phyloP scores from a whole-genome alignment of 495 filamentous ascomycete genomes.

The Pyrenopolyporus hunteri region DNA sequence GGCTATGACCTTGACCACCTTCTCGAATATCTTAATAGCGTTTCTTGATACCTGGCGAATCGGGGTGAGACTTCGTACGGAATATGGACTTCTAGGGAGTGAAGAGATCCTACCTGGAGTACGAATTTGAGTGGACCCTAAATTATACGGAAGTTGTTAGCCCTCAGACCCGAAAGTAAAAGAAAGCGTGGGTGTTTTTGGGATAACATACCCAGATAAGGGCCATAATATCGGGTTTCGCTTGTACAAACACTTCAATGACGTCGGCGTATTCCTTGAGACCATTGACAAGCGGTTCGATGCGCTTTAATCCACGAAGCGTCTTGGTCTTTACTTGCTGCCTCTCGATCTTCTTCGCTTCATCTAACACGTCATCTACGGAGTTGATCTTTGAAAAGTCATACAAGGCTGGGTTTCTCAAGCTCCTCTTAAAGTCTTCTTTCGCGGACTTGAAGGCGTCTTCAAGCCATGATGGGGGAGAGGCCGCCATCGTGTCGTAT shows the following conservation, averaged over 20 bases:
- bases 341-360: constrained; percentile 17
- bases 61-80: neutral
- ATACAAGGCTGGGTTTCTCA: constrained; percentile 23
- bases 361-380: constrained; percentile 16
- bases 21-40: constrained; percentile 16
- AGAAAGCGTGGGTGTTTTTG: neutral
- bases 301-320: constrained; percentile 16
- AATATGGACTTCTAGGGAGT: neutral
- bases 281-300: constrained; percentile 17
- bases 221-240: constrained; percentile 20
- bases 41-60: constrained; percentile 12
- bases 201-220: constrained; percentile 21
- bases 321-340: constrained; percentile 24
- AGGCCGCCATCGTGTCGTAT: neutral
- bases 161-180: neutral
- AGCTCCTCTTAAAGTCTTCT: constrained; percentile 23
- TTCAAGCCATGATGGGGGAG: constrained; percentile 14
- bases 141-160: neutral
- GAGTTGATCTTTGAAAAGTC: constrained; percentile 19
- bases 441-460: constrained; percentile 22
- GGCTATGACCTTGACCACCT: constrained; percentile 21
- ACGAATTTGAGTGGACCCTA: constrained; percentile 27
- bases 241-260: constrained; percentile 22
- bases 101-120: constrained; percentile 11
- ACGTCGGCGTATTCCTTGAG: constrained; percentile 20